Conservation (phyloP, 2,329 filamentous ascomycete species). For the Mariannaea elegans region DNA sequence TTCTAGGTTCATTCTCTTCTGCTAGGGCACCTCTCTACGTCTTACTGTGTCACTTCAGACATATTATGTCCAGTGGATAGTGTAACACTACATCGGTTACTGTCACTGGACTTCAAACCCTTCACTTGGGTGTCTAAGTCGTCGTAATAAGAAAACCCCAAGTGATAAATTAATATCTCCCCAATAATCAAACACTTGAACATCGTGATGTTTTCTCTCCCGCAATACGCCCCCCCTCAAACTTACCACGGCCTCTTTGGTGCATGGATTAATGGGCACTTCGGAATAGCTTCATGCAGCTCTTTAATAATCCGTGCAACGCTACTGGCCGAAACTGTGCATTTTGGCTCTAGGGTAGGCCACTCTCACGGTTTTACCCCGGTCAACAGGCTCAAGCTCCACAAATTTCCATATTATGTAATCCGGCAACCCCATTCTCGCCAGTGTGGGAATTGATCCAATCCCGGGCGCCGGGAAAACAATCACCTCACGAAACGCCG, state of each 20-base stretch:
- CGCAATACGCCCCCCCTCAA: no score
- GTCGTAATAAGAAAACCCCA: no score
- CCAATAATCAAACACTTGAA: no score
- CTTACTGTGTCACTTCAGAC: no score
- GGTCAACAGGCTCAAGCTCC: not conserved
- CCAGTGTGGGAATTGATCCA: constrained; percentile 25
- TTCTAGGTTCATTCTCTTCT: no score
- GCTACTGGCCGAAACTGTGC: constrained; percentile 22
- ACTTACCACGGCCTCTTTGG: not conserved
- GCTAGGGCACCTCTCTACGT: no score
- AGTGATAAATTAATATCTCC: no score
- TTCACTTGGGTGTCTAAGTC: no score
- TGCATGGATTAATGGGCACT: not conserved
- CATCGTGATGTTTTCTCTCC: no score
- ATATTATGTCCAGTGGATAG: no score
- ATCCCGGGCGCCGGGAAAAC: constrained; percentile 30
- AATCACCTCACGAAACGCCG: constrained; percentile 39
- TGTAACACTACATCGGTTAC: no score
- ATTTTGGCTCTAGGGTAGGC: constrained; percentile 14
- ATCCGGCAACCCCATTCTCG: constrained; percentile 25
- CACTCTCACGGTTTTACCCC: constrained; percentile 11
- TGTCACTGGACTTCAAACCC: no score
- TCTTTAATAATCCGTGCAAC: constrained; percentile 30
- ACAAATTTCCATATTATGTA: constrained; percentile 33
- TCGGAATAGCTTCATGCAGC: constrained; percentile 26